Evolutionary conservation across 2,329 filamentous ascomycete genomes (phyloP).

Genomic region (Epicoccum sorghinum): DNA sequence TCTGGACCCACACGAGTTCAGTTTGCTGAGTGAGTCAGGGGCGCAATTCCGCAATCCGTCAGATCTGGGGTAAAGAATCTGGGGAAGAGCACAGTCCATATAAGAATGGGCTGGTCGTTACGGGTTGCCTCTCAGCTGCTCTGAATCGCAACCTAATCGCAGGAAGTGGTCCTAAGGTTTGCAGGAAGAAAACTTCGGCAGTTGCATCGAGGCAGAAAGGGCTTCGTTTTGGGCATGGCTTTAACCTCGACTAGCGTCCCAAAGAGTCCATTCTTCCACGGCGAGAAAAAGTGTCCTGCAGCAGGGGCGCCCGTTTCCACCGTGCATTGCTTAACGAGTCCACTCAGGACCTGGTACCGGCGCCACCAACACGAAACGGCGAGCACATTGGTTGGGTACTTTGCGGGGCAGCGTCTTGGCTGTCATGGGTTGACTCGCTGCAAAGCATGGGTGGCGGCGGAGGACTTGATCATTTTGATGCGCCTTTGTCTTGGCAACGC

Average conservation of each 20-base stretch:
- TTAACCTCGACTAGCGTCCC: constrained; percentile 20
- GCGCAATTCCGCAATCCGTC: constrained; percentile 4
- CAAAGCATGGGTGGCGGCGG: constrained; percentile 24
- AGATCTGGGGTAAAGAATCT: constrained; percentile 32
- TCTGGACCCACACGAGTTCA: constrained; percentile 26
- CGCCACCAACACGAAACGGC: constrained; percentile 26
- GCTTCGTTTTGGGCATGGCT: constrained; percentile 14
- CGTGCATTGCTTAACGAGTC: constrained; percentile 33
- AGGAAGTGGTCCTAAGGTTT: constrained; percentile 13
- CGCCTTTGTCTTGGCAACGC: constrained; percentile 27
- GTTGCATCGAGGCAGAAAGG: constrained; percentile 29
- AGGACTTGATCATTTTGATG: constrained; percentile 23
- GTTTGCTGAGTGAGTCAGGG: constrained; percentile 8
- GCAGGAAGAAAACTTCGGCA: constrained; percentile 34
- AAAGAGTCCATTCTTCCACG: constrained; percentile 14
- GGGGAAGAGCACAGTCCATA: constrained; percentile 40
- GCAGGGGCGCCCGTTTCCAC: constrained; percentile 16
- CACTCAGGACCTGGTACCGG: constrained; percentile 24
- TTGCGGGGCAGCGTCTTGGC: constrained; percentile 44
- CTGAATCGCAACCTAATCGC: constrained; percentile 12
- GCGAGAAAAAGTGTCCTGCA: constrained; percentile 8
- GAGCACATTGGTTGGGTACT: constrained; percentile 21
- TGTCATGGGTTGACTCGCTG: constrained; percentile 28
- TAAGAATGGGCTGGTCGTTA: constrained; percentile 29
- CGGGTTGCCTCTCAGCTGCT: constrained; percentile 17